A percentile compares a stretch with the other conserved stretches of the same genome.
Evolutionary conservation across 371 early-diverging fungal genomes (phyloP).

Genomic region (Basidiobolus meristosporus): DNA sequence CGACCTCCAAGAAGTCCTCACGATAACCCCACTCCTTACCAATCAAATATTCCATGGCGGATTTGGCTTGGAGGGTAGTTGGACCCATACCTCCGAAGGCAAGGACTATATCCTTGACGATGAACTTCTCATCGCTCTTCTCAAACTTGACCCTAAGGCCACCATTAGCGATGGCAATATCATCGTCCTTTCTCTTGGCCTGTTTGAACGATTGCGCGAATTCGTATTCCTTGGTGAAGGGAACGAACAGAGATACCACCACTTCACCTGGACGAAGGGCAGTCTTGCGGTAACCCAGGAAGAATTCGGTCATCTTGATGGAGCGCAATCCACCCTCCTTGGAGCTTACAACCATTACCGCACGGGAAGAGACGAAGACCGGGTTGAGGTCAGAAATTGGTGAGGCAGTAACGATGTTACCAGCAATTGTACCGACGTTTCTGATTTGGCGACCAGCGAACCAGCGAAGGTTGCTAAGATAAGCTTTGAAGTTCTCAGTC

Average conservation of each 20-base stretch:
- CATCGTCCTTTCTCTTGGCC: conserved; percentile 59
- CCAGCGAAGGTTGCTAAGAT: conserved; percentile 39
- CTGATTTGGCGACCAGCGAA: conserved; percentile 65
- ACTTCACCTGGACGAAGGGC: conserved; percentile 33
- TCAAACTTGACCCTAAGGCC: conserved; percentile 30
- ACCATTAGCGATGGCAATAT: conserved; percentile 63
- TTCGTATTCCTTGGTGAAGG: conserved; percentile 23
- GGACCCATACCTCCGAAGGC: conserved; percentile 62
- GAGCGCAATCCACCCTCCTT: conserved; percentile 12
- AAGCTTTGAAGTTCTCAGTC: conserved; percentile 19
- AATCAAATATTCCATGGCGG: conserved; percentile 10
- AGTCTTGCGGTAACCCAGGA: conserved; percentile 60
- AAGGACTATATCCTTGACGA: conserved; percentile 23
- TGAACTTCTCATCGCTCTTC: background rate
- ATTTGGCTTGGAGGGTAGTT: conserved; percentile 23
- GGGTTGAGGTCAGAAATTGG: conserved; percentile 72
- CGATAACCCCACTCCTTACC: conserved; percentile 26
- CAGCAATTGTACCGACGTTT: conserved; percentile 58
- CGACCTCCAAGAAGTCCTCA: conserved; percentile 3
- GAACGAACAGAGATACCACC: conserved; percentile 28
- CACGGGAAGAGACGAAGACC: conserved; percentile 39
- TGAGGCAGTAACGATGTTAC: conserved; percentile 63
- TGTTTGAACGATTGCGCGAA: conserved; percentile 53
- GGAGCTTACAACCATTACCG: conserved; percentile 23
- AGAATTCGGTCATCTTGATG: conserved; percentile 40